Evolutionary conservation across 1,284 basidiomycete species (phyloP).

Genomic region (Boletellus deceptivus): DNA sequence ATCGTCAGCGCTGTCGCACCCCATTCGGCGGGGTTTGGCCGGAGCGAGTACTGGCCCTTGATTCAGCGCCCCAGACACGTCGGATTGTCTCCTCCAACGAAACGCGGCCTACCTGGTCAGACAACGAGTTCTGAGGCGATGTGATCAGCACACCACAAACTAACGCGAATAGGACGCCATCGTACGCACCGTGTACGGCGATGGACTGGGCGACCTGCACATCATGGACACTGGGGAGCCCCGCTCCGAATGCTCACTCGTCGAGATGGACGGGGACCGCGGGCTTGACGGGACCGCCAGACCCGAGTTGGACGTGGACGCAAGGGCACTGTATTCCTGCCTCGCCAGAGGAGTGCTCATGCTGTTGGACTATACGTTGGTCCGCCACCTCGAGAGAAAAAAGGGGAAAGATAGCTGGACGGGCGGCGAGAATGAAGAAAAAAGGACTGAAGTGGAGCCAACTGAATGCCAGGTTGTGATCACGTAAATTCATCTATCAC

Average conservation of each 20-base stretch:
- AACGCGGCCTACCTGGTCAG: slow-evolving; percentile 23
- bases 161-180: background rate
- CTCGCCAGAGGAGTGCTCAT: slow-evolving; percentile 27
- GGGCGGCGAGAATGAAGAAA: background rate
- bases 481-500: slow-evolving; percentile 13
- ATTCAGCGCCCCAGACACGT: background rate
- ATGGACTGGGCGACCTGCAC: slow-evolving; percentile 28
- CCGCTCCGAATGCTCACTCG: slow-evolving; percentile 17
- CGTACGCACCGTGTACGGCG: slow-evolving; percentile 25
- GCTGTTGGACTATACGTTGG: slow-evolving; percentile 1
- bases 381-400: background rate
- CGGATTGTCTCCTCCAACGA: no score
- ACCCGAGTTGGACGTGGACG: slow-evolving; percentile 26
- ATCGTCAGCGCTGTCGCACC: slow-evolving; percentile 25
- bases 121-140: slow-evolving; percentile 24
- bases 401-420: slow-evolving; percentile 18
- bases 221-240: slow-evolving; percentile 13
- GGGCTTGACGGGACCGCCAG: slow-evolving; percentile 20
- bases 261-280: slow-evolving; percentile 20
- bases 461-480: background rate
- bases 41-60: slow-evolving; percentile 27
- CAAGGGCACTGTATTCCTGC: slow-evolving; percentile 29
- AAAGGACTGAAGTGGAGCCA: slow-evolving; percentile 1
- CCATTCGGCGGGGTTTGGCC: slow-evolving; percentile 33
- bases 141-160: slow-evolving; percentile 1